Conservation (phyloP, 805 yeast genomes). For the Candida xiaguanensis region DNA sequence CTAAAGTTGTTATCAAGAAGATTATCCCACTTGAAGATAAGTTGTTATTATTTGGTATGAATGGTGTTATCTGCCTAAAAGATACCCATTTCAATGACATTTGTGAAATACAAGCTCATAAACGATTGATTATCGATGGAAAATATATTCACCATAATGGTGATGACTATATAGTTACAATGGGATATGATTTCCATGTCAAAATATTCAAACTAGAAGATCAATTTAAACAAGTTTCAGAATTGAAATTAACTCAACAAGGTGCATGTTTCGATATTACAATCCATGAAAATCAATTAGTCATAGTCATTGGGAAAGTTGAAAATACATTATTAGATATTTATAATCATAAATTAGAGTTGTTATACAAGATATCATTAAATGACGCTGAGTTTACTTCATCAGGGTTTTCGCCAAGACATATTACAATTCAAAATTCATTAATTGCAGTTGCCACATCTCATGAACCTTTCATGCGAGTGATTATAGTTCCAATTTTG, state of each 20-base stretch:
- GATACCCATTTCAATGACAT: conserved; percentile 8
- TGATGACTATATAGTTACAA: conserved; percentile 42
- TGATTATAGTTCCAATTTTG: conserved; percentile 52
- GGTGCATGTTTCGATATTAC: conserved; percentile 49
- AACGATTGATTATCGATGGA: conserved; percentile 36
- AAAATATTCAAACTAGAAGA: conserved; percentile 29
- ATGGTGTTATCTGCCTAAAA: conserved; percentile 36
- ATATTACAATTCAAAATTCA: conserved; percentile 22
- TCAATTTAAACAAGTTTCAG: conserved; percentile 12
- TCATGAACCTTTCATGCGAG: conserved; percentile 72
- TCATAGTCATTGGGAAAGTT: conserved; percentile 52
- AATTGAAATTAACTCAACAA: conserved; percentile 40
- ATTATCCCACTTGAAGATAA: conserved; percentile 23
- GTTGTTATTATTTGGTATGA: conserved; percentile 48
- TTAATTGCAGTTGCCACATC: conserved; percentile 66
- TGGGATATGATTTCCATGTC: conserved; percentile 57
- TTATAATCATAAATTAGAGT: conserved; percentile 7
- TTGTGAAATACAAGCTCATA: conserved; percentile 27
- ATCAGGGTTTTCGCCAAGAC: conserved; percentile 59
- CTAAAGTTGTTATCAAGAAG: conserved; percentile 31
- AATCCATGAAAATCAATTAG: conserved; percentile 23
- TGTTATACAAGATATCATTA: conserved; percentile 49
- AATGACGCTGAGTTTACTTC: conserved; percentile 72
- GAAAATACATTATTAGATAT: conserved; percentile 57
- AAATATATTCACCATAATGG: conserved; percentile 18